These are phyloP conservation scores for Myotisia sp. DNA, from an alignment of 2,329 filamentous ascomycete species.

Conservation along the genomic window DNA sequence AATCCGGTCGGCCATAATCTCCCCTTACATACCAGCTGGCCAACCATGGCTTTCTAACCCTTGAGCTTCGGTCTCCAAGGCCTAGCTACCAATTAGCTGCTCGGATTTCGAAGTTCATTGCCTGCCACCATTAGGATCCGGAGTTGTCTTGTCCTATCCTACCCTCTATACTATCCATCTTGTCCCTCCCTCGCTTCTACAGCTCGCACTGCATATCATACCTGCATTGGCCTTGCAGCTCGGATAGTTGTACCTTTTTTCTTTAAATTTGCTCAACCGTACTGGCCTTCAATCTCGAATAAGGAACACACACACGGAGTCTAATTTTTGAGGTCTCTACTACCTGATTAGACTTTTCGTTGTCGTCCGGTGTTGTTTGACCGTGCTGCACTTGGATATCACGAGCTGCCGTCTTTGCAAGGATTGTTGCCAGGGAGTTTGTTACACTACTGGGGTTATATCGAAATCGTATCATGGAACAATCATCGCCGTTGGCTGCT, in stretches of 20 bases:
- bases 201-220: neutral
- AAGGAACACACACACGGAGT: no score
- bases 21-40: constrained; percentile 1
- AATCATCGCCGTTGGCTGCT: constrained; percentile 83
- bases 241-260: neutral
- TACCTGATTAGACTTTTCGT: neutral
- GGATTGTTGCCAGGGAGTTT: no score
- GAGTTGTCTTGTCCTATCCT: neutral
- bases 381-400: neutral
- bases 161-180: neutral
- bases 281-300: no score
- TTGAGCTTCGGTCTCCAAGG: constrained; percentile 9
- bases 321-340: no score
- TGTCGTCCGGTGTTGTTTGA: neutral
- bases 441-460: constrained; percentile 5
- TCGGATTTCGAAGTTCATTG: constrained; percentile 10
- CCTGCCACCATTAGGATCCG: neutral
- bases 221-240: neutral
- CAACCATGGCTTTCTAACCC: constrained; percentile 9
- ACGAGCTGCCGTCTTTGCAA: neutral
- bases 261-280: no score
- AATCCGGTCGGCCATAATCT: constrained; percentile 6
- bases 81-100: constrained; percentile 1
- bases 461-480: constrained; percentile 52
- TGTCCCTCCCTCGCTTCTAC: neutral